These are phyloP conservation scores for Niveomyces coronatus DNA, from an alignment of 2,329 filamentous ascomycete genomes.

Conservation along the genomic window DNA sequence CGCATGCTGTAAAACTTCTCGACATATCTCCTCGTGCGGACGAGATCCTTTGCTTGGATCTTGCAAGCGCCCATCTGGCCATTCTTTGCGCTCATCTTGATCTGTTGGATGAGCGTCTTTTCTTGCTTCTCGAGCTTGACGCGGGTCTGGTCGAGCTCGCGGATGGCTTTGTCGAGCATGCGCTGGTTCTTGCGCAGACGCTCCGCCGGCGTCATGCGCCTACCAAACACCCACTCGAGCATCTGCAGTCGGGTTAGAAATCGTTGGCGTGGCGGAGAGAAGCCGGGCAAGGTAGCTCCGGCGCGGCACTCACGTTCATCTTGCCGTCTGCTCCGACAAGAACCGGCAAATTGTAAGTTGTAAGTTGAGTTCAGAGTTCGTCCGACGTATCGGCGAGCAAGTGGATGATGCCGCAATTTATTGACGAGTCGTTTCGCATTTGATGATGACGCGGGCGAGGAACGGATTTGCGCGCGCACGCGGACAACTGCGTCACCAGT, in stretches of 20 bases:
- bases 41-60: slow-evolving; percentile 95
- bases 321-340: slow-evolving; percentile 17
- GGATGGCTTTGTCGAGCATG: slow-evolving; percentile 92
- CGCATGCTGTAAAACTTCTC: slow-evolving; percentile 99
- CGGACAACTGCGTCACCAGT: too few relatives aligned
- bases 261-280: too few relatives aligned
- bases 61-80: slow-evolving; percentile 97
- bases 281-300: too few relatives aligned
- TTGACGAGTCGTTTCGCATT: too few relatives aligned
- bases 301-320: slow-evolving; percentile 51
- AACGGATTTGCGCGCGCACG: too few relatives aligned
- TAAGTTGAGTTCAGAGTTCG: too few relatives aligned
- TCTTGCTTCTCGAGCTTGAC: slow-evolving; percentile 97
- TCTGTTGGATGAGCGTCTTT: slow-evolving; percentile 90
- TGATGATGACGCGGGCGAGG: slow-evolving; percentile 1
- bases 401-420: too few relatives aligned
- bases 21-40: slow-evolving; percentile 85
- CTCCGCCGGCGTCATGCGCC: slow-evolving; percentile 95
- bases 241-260: slow-evolving; percentile 46
- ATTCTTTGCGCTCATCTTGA: slow-evolving; percentile 97
- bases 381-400: too few relatives aligned
- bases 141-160: slow-evolving; percentile 88
- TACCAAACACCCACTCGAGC: slow-evolving; percentile 97
- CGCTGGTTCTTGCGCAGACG: slow-evolving; percentile 89
- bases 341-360: too few relatives aligned